phyloP scores from a whole-genome alignment of 2,329 filamentous ascomycete species.

The Trichoderma cornu-damae region DNA sequence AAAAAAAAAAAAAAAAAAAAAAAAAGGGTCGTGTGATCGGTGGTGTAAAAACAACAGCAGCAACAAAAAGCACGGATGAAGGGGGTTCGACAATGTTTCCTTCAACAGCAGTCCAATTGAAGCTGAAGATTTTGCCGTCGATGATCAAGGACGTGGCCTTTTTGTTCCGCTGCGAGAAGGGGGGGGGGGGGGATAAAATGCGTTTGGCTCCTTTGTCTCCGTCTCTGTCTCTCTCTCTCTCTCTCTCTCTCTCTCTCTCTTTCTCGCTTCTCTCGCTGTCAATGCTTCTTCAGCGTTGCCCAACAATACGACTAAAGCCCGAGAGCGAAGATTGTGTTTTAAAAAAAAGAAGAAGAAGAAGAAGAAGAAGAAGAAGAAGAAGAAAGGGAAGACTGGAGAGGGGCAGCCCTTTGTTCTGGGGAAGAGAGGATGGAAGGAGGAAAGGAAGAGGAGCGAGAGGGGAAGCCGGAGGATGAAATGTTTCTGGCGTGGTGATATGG shows the following conservation, averaged over 20 bases:
- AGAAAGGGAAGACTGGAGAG: not conserved
- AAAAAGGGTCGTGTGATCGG: constrained; percentile 14
- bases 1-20: constrained; percentile 5
- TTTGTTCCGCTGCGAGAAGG: not conserved
- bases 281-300: constrained; percentile 3
- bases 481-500: constrained; percentile 9
- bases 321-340: not conserved
- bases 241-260: not conserved
- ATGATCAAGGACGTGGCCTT: not conserved
- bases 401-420: not conserved
- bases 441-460: not conserved
- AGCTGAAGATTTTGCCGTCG: not conserved
- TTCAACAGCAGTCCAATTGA: not conserved
- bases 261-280: not conserved
- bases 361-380: not conserved
- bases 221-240: not conserved
- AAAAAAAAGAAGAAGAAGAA: not conserved
- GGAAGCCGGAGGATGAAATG: constrained; percentile 7
- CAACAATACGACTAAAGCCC: not conserved
- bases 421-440: not conserved
- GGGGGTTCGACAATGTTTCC: not conserved
- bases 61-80: not conserved
- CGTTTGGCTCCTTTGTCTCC: not conserved
- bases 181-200: not conserved
- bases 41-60: constrained; percentile 9